Percentiles rank a stretch among this genome's conserved stretches.
Conservation (phyloP, 176 grass and related monocot genomes). For the Carex kokanica region DNA sequence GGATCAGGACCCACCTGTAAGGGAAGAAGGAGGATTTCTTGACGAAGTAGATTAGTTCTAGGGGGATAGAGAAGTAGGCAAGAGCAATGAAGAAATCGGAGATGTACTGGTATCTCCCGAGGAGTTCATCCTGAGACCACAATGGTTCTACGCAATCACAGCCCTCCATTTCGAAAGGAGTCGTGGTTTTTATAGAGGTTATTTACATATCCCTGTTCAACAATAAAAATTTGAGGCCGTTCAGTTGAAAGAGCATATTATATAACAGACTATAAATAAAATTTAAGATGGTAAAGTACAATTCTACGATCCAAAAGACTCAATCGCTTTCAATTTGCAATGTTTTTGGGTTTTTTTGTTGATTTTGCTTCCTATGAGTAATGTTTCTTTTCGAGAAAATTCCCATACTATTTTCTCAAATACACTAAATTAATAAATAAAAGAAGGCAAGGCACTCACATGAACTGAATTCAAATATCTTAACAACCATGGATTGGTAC, state of each 20-base stretch:
- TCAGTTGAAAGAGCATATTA: background rate
- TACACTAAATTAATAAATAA: background rate
- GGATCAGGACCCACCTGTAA: conserved; percentile 65
- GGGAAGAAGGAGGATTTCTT: conserved; percentile 75
- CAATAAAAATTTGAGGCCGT: background rate
- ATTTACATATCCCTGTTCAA: background rate
- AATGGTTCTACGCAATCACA: conserved; percentile 75
- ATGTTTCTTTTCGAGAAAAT: background rate
- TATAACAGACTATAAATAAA: background rate
- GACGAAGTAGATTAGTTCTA: conserved; percentile 71
- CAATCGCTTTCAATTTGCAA: background rate
- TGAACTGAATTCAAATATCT: background rate
- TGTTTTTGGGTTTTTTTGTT: background rate
- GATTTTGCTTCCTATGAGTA: background rate
- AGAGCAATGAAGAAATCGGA: conserved; percentile 74
- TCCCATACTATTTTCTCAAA: background rate
- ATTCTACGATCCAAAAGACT: too few relatives aligned
- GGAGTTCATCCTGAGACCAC: conserved; percentile 58
- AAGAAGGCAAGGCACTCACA: conserved; percentile 1
- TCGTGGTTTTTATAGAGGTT: background rate
- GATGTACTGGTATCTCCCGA: conserved; percentile 71
- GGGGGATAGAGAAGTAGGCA: conserved; percentile 65
- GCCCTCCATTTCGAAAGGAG: conserved; percentile 37
- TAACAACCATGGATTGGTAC: background rate
- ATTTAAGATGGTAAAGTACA: background rate